These are phyloP conservation scores for Aspergillus taichungensis DNA, from an alignment of 495 filamentous ascomycete species.

Conservation along the genomic window DNA sequence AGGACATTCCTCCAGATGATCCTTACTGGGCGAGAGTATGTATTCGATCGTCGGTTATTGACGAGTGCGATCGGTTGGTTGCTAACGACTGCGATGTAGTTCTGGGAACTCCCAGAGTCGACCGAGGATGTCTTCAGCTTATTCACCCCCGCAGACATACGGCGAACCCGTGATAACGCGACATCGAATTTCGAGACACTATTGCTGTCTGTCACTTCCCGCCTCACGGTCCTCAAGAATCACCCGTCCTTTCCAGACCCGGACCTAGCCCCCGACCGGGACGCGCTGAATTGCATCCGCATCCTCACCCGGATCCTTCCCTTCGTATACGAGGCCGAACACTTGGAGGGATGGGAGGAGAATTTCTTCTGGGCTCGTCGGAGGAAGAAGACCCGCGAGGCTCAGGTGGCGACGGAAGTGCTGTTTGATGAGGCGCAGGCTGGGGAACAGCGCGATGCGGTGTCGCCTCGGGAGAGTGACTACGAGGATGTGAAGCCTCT, in stretches of 20 bases:
- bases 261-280: conserved; percentile 78
- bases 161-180: conserved; percentile 78
- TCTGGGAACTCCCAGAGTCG: conserved; percentile 96
- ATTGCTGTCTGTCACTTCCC: conserved; percentile 69
- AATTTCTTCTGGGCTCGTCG: conserved; percentile 84
- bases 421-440: conserved; percentile 70
- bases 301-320: conserved; percentile 87
- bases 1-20: conserved; percentile 80
- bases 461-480: conserved; percentile 43
- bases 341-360: conserved; percentile 80
- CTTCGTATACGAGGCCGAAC: conserved; percentile 86
- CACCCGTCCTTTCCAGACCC: conserved; percentile 85
- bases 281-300: conserved; percentile 90
- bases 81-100: conserved; percentile 43
- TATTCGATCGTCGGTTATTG: background rate
- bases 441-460: conserved; percentile 38
- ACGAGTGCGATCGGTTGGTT: conserved; percentile 7
- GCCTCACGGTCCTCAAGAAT: conserved; percentile 72
- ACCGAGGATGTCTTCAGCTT: conserved; percentile 95
- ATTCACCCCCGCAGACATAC: conserved; percentile 88
- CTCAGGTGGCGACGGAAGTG: conserved; percentile 56
- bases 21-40: conserved; percentile 84
- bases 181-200: conserved; percentile 89
- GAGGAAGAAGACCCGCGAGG: conserved; percentile 48
- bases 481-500: conserved; percentile 81